These are phyloP conservation scores for Rubia peregrina DNA, from an alignment of 305 asterid genomes.

Conservation along the genomic window DNA sequence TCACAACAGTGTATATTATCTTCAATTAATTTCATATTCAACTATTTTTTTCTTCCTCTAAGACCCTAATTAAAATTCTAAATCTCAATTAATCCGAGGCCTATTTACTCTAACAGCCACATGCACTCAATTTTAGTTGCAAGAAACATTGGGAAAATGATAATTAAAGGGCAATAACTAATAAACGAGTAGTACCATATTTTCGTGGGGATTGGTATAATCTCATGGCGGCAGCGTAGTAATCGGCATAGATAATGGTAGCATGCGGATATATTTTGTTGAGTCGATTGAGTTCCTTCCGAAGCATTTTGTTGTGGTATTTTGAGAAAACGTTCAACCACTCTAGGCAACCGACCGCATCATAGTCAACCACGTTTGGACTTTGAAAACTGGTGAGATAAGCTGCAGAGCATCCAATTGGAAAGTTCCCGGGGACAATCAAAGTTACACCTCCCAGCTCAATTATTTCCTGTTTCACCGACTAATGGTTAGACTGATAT, in stretches of 20 bases:
- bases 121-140: no score
- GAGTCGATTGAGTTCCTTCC: conserved; percentile 15
- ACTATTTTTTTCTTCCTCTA: no score
- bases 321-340: conserved; percentile 22
- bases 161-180: no score
- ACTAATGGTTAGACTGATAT: no score
- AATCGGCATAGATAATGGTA: conserved; percentile 25
- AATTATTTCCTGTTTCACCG: conserved; percentile 26
- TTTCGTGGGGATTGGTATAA: conserved; percentile 14
- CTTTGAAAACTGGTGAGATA: conserved; percentile 15
- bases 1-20: no score
- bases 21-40: no score
- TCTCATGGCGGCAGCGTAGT: conserved; percentile 23
- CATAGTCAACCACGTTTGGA: conserved; percentile 15
- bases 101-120: no score
- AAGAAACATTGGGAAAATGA: no score
- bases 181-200: conserved; percentile 15
- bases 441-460: conserved; percentile 24
- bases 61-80: no score
- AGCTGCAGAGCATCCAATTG: conserved; percentile 25
- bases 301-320: conserved; percentile 21
- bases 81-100: no score
- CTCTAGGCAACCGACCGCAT: conserved; percentile 21
- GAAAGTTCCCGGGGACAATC: conserved; percentile 25
- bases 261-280: conserved; percentile 20